These are phyloP conservation scores for Fraxinus pennsylvanica DNA, from an alignment of 257 asterid species.

Conservation along the genomic window DNA sequence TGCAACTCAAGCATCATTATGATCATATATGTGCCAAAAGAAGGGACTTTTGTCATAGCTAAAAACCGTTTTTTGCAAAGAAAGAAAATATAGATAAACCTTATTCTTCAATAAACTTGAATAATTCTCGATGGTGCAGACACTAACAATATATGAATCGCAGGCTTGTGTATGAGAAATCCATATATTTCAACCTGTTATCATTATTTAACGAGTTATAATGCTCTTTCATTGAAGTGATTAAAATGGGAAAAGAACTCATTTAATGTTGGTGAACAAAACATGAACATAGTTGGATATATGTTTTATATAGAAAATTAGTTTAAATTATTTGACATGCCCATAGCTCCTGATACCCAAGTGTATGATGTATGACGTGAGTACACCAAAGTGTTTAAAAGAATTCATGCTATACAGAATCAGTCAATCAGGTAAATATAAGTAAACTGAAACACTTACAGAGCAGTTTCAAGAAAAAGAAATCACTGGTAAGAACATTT, in stretches of 20 bases:
- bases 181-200: neutral
- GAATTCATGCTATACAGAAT: conserved; percentile 6
- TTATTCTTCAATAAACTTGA: neutral
- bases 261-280: conserved; percentile 17
- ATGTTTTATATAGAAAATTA: neutral
- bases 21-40: conserved; percentile 16
- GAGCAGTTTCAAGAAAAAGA: neutral
- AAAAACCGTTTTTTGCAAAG: conserved; percentile 13
- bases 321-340: neutral
- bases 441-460: neutral
- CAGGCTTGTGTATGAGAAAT: neutral
- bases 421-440: neutral
- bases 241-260: conserved; percentile 16
- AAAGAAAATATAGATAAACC: neutral
- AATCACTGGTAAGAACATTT: neutral
- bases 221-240: conserved; percentile 15
- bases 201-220: neutral
- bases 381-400: neutral
- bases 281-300: neutral
- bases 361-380: conserved; percentile 7
- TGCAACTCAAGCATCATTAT: conserved; percentile 3
- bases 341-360: neutral
- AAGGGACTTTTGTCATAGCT: conserved; percentile 5
- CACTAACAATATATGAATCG: neutral
- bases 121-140: neutral